A percentile compares a stretch with the other conserved stretches of the same genome.
Evolutionary conservation across 768 basidiomycete genomes (phyloP).

Genomic region (Termitomyces heimii): DNA sequence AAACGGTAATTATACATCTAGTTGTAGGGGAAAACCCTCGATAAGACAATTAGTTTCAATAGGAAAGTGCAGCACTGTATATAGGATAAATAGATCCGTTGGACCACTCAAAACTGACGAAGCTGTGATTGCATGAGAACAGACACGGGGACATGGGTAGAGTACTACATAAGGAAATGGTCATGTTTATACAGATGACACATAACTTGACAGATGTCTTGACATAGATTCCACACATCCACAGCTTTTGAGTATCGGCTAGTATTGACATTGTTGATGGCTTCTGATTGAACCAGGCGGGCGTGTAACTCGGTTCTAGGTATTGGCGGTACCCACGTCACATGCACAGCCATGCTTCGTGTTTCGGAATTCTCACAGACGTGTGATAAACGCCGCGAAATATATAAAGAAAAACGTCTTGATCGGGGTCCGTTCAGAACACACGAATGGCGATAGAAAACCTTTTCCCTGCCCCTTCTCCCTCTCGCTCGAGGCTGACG

Average conservation of each 20-base stretch:
- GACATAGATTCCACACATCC: neutral
- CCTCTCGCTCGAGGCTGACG: conserved; percentile 17
- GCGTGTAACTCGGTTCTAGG: neutral
- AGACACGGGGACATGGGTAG: neutral
- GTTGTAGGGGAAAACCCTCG: neutral
- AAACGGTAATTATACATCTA: neutral
- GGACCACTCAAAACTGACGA: neutral
- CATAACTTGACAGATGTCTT: no score
- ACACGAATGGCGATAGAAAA: conserved; percentile 3
- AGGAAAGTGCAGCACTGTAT: neutral
- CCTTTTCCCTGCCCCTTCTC: conserved; percentile 25
- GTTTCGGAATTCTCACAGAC: neutral
- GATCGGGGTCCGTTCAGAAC: neutral
- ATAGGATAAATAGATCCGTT: neutral
- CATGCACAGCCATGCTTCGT: no score
- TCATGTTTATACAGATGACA: neutral
- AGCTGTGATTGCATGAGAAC: neutral
- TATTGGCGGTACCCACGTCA: neutral
- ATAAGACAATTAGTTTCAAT: neutral
- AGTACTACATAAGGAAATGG: neutral
- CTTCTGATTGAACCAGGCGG: neutral
- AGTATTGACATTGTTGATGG: neutral
- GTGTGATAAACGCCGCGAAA: neutral
- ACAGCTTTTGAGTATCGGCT: neutral
- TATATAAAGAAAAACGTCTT: neutral